phyloP scores from a whole-genome alignment of 2,329 filamentous ascomycete species.

The Cladosporium cucumerinum region DNA sequence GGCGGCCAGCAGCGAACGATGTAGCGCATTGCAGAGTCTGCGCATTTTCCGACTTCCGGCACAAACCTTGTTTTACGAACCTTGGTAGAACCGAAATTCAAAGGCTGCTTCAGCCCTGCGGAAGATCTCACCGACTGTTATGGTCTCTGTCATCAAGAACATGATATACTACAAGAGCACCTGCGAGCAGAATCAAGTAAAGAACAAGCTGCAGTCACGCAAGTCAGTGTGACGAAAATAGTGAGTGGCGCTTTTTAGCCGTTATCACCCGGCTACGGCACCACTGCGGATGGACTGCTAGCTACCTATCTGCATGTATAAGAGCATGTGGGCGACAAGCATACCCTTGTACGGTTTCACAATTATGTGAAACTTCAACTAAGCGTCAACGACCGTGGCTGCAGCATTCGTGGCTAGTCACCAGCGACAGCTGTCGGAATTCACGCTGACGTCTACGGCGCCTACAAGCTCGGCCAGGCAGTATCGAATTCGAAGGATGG shows the following conservation, averaged over 20 bases:
- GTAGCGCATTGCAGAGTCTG: slow-evolving; percentile 7
- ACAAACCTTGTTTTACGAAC: slow-evolving; percentile 4
- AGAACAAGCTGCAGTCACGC: background rate
- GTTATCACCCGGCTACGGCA: background rate
- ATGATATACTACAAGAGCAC: background rate
- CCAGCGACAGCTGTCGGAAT: background rate
- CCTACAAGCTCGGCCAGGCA: background rate
- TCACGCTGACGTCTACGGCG: slow-evolving; percentile 6
- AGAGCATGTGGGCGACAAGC: background rate
- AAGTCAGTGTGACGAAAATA: background rate
- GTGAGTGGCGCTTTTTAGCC: slow-evolving; percentile 1
- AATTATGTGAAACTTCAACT: background rate
- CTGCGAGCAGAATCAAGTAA: background rate
- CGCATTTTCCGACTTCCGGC: slow-evolving; percentile 11
- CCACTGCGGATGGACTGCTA: background rate
- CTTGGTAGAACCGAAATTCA: slow-evolving; percentile 8
- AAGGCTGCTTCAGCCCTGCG: slow-evolving; percentile 1
- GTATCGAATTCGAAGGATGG: background rate
- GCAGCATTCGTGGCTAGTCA: background rate
- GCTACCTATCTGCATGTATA: slow-evolving; percentile 1
- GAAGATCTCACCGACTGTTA: background rate
- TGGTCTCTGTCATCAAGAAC: background rate
- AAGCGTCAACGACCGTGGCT: background rate
- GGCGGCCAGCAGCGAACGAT: background rate
- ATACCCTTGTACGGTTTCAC: background rate